Conservation (phyloP, 768 basidiomycete species). For the Coprinopsis cinerea region DNA sequence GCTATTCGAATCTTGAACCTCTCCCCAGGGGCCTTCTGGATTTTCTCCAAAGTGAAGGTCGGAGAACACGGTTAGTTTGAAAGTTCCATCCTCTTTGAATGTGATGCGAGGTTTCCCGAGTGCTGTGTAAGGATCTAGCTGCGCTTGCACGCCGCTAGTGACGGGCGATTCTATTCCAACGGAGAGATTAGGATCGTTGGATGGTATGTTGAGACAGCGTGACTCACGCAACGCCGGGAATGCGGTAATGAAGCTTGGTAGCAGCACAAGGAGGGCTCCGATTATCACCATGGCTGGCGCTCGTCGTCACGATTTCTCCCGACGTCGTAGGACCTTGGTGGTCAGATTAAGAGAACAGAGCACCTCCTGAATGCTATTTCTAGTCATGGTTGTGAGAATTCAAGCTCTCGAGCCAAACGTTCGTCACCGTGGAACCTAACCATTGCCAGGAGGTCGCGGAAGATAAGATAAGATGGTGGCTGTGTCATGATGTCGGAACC, state of each 20-base stretch:
- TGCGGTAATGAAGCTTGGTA: too few species aligned
- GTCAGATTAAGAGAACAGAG: too few species aligned
- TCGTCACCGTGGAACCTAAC: neutral
- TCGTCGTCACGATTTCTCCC: too few species aligned
- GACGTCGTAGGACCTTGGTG: too few species aligned
- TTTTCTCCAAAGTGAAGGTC: conserved; percentile 77
- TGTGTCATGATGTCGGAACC: neutral
- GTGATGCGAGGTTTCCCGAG: conserved; percentile 37
- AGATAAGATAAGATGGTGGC: neutral
- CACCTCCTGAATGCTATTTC: too few species aligned
- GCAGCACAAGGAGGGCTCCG: too few species aligned
- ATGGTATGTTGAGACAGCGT: neutral
- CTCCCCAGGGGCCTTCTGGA: conserved; percentile 64
- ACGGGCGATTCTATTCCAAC: too few species aligned
- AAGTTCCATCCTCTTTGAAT: conserved; percentile 53
- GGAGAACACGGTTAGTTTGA: conserved; percentile 71
- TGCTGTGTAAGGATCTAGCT: conserved; percentile 31
- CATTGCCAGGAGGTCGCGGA: neutral
- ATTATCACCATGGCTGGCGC: too few species aligned
- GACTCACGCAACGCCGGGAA: neutral
- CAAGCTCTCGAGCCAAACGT: neutral
- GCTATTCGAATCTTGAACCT: conserved; percentile 61
- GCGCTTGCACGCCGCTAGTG: neutral
- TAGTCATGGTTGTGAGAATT: neutral
- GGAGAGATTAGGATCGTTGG: neutral